Conservation (phyloP, 495 filamentous ascomycete species). For the Penicillium paradoxum region DNA sequence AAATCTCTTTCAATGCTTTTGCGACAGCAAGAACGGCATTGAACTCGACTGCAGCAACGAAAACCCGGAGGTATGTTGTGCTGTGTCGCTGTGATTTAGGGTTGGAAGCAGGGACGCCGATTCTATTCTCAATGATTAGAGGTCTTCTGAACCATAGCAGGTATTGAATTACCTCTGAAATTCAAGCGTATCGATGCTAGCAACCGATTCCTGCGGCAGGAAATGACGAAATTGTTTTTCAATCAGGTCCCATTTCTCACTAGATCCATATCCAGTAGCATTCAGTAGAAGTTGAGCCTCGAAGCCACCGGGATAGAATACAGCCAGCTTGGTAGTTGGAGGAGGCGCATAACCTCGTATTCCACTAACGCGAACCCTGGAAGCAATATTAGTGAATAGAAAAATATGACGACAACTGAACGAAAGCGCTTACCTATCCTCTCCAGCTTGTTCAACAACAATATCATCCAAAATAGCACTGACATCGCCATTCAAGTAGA, state of each 20-base stretch:
- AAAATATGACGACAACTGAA: neutral
- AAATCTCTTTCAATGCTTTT: constrained; percentile 19
- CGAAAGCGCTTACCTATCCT: constrained; percentile 18
- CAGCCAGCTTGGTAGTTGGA: constrained; percentile 50
- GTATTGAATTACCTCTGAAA: constrained; percentile 21
- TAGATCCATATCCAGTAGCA: constrained; percentile 37
- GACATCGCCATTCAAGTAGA: constrained; percentile 51
- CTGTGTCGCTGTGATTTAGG: constrained; percentile 19
- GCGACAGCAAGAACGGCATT: constrained; percentile 13
- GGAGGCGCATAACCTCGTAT: constrained; percentile 45
- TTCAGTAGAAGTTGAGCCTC: constrained; percentile 40
- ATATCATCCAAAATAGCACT: constrained; percentile 42
- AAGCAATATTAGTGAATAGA: neutral
- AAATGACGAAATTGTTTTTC: constrained; percentile 36
- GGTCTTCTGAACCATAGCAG: neutral
- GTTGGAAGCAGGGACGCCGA: constrained; percentile 22
- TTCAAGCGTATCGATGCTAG: constrained; percentile 25
- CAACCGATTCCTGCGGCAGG: constrained; percentile 8
- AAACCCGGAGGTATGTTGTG: constrained; percentile 33
- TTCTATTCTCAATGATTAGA: constrained; percentile 4
- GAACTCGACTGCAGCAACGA: constrained; percentile 12
- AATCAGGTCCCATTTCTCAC: constrained; percentile 37
- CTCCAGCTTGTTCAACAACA: constrained; percentile 26
- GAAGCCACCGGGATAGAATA: constrained; percentile 45
- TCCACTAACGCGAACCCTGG: constrained; percentile 38